Conservation (phyloP, 208 protist species). For the Trypanosoma melophagium region DNA sequence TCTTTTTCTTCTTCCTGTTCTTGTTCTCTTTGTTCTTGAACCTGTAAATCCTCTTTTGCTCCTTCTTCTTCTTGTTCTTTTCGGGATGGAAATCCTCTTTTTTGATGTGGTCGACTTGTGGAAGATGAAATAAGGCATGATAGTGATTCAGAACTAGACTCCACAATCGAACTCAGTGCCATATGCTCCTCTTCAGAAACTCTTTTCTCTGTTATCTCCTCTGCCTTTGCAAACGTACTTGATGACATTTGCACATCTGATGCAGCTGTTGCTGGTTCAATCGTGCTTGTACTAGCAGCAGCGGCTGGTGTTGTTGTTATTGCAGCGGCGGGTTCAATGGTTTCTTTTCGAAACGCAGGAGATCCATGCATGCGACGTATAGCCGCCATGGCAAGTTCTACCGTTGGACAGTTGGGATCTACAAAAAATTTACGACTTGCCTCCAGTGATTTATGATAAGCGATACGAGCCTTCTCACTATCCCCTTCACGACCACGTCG, state of each 20-base stretch:
- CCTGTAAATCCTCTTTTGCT: not conserved
- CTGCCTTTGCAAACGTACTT: not conserved
- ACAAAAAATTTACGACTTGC: slow-evolving; percentile 58
- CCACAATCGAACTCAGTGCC: no score
- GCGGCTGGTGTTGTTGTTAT: not conserved
- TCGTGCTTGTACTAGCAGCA: not conserved
- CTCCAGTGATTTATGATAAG: slow-evolving; percentile 58
- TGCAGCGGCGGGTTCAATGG: not conserved
- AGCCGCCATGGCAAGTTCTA: slow-evolving; percentile 60
- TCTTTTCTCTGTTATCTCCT: no score
- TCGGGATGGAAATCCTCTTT: no score
- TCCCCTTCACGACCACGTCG: slow-evolving; percentile 38
- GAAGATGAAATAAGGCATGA: not conserved
- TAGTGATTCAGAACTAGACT: not conserved
- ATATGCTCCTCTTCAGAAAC: no score
- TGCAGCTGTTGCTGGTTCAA: not conserved
- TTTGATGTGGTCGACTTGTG: no score
- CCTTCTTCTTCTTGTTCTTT: not conserved
- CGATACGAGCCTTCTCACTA: slow-evolving; percentile 36
- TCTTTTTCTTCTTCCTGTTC: not conserved
- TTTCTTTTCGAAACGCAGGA: slow-evolving; percentile 11
- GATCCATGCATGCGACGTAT: slow-evolving; percentile 46
- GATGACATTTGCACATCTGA: not conserved
- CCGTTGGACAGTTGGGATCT: slow-evolving; percentile 53
- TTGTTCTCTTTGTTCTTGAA: not conserved